These are phyloP conservation scores for Smittium mucronatum DNA, from an alignment of 371 early-diverging fungal genomes.

Conservation along the genomic window DNA sequence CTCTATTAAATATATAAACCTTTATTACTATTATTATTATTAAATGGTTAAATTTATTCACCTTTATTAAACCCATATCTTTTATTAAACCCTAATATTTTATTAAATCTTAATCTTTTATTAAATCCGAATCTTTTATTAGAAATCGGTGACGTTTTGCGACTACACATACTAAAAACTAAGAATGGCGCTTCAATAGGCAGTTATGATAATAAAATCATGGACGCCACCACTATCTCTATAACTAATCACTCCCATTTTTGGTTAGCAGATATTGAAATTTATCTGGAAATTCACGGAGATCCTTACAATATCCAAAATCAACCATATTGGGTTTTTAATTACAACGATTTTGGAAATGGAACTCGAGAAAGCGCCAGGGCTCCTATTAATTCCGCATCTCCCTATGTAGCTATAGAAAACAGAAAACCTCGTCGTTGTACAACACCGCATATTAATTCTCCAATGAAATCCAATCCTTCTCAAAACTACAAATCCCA, in stretches of 20 bases:
- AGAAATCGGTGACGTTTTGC: not conserved
- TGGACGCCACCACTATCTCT: not conserved
- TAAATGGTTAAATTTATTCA: too few species aligned
- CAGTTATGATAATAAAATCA: conserved; percentile 6
- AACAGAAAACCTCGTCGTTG: not conserved
- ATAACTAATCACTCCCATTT: not conserved
- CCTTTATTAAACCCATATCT: too few species aligned
- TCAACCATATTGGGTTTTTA: not conserved
- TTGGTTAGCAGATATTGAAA: conserved; percentile 11
- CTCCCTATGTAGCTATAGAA: not conserved
- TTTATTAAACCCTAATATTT: not conserved
- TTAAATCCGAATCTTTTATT: not conserved
- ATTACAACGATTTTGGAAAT: not conserved
- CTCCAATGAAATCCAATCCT: not conserved
- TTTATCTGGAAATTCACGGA: not conserved
- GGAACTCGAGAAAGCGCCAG: not conserved
- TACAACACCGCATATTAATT: not conserved
- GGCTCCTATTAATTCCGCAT: not conserved
- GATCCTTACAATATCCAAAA: not conserved
- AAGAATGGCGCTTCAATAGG: conserved; percentile 9
- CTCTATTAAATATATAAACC: too few species aligned
- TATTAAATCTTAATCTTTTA: not conserved
- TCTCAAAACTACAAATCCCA: too few species aligned
- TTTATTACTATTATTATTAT: too few species aligned
- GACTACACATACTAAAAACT: conserved; percentile 1